Evolutionary conservation across 305 asterid genomes (phyloP).

Genomic region (Solanum hybrid): DNA sequence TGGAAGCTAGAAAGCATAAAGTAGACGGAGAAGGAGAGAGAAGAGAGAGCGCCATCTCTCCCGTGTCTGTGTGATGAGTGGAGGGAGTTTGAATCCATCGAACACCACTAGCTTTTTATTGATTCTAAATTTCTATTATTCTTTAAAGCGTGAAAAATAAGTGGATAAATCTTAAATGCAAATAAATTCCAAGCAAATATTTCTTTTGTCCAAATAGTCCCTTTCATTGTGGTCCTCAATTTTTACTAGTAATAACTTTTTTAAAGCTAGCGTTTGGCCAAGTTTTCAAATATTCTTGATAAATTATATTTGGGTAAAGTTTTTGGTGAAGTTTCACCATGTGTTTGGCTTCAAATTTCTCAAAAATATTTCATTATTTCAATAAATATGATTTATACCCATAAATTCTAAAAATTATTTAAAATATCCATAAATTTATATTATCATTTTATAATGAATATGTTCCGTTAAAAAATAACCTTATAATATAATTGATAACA

Average conservation of each 20-base stretch:
- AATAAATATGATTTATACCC: too few relatives aligned
- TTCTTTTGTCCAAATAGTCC: not conserved
- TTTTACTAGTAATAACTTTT: not conserved
- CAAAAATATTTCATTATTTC: too few relatives aligned
- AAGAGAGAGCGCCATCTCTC: constrained; percentile 44
- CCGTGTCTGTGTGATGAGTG: constrained; percentile 20
- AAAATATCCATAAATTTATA: too few relatives aligned
- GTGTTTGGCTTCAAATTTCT: too few relatives aligned
- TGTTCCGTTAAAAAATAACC: too few relatives aligned
- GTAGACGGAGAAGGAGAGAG: constrained; percentile 29
- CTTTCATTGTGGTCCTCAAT: not conserved
- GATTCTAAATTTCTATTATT: constrained; percentile 12
- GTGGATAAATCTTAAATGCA: not conserved
- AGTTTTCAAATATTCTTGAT: too few relatives aligned
- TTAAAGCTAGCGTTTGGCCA: not conserved
- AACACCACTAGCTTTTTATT: constrained; percentile 40
- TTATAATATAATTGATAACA: too few relatives aligned
- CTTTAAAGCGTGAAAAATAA: not conserved
- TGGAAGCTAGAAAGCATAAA: constrained; percentile 14
- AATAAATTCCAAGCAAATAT: not conserved
- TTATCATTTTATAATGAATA: too few relatives aligned
- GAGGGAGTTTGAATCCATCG: constrained; percentile 38
- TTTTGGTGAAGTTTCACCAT: too few relatives aligned
- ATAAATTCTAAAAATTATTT: too few relatives aligned
- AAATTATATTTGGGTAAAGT: too few relatives aligned